Base-by-base conservation (phyloP, 345 rosid genomes). In the Pugionium cornutum region DNA sequence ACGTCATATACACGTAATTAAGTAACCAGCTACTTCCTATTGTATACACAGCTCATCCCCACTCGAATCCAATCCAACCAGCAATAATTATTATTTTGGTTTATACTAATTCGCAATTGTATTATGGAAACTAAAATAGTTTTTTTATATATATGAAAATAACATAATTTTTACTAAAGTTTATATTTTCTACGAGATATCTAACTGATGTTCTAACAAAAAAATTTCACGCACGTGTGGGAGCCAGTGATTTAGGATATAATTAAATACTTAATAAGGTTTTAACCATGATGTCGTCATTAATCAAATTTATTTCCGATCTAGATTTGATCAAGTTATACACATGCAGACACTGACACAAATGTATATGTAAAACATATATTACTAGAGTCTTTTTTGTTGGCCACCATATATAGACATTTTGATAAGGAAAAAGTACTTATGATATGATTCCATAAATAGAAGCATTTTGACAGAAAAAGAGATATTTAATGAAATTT, bases 361-460 rank as follows among this genome's bases (percentile, higher is more conserved):
- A 26, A 53, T 52, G 41, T 65, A 28, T 9, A 51, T 30, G 58
- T 45, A 40, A 34, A 62, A 47, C 25, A 53, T 62, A 36, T 46
- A 27, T 45, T 18, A 18, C 7, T 6, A 46, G 25, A 29, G 26
- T 40, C 5, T 45, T 27, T 27, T 5, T 27, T 43, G 25, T 41
- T 7, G 4, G 73, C 73, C 73, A 68, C 58, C 59, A 68, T 59
- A 42, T 53, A 36, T 45, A 64, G 64, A 41, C 52, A 33, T 64
- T 64, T 58, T 29, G 54, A 42, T 43, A 50, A 29, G 53, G 31
- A 57, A 65, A 64, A 64, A 65, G 61, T 58, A 58, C 70, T 64
- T 29, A 65, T 58, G 67, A 45, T 59, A 66, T 66, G 76, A 65
- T 73, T 36, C 76, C 57, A 73, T 73, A 66, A 66, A 66, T 66